Evolutionary conservation across 2,329 filamentous ascomycete species (phyloP).

Genomic region (Colletotrichum destructivum): DNA sequence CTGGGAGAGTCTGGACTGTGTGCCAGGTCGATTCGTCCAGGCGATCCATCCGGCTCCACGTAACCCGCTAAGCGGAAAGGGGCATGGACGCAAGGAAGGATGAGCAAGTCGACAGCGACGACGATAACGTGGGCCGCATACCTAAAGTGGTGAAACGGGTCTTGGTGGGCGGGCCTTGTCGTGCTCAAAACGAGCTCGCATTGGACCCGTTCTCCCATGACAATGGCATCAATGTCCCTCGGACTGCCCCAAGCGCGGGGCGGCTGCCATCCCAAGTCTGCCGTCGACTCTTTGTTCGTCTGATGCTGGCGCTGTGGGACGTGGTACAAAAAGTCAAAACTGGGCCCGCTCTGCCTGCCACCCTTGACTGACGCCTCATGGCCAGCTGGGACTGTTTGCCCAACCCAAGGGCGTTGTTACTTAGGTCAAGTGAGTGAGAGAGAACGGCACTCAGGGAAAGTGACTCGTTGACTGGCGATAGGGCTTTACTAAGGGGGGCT

Average conservation of each 20-base stretch:
- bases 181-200: constrained; percentile 13
- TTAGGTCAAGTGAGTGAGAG: neutral
- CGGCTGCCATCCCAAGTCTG: constrained; percentile 33
- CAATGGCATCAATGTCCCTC: constrained; percentile 26
- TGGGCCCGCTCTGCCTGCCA: constrained; percentile 4
- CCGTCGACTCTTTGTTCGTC: constrained; percentile 34
- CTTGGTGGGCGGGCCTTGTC: constrained; percentile 21
- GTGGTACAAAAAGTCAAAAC: constrained; percentile 7
- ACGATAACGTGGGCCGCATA: constrained; percentile 27
- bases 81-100: constrained; percentile 21
- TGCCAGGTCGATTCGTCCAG: constrained; percentile 14
- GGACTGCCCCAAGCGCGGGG: constrained; percentile 31
- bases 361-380: neutral
- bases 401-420: constrained; percentile 14
- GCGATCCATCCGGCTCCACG: constrained; percentile 37
- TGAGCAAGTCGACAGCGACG: neutral
- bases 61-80: constrained; percentile 35
- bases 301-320: constrained; percentile 22
- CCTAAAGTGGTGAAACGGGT: constrained; percentile 38
- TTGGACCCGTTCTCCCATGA: constrained; percentile 14
- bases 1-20: constrained; percentile 23
- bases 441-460: constrained; percentile 7
- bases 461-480: constrained; percentile 27
- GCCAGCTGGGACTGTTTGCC: constrained; percentile 20
- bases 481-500: constrained; percentile 8